Evolutionary conservation across 805 yeast genomes (phyloP).

Genomic region (Saccharomycopsis oosterbeekiorum): DNA sequence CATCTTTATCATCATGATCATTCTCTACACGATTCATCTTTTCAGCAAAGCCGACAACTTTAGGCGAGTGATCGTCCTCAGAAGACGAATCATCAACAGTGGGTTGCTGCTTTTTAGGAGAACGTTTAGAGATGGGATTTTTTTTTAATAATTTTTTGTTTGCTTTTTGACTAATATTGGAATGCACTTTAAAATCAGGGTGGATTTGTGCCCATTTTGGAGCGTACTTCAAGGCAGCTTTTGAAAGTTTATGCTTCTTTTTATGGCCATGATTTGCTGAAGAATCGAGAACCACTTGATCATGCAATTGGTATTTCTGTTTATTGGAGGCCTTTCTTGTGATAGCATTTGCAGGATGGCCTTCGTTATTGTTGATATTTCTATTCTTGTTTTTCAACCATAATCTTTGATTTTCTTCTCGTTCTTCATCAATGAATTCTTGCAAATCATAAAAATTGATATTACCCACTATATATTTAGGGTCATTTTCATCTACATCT

Average conservation of each 20-base stretch:
- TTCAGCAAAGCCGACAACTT: conserved; percentile 28
- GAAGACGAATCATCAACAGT: background rate
- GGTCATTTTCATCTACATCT: conserved; percentile 86
- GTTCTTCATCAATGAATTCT: conserved; percentile 58
- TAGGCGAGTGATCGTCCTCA: background rate
- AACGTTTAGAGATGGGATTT: background rate
- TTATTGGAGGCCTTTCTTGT: background rate
- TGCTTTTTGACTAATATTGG: background rate
- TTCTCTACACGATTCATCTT: conserved; percentile 21
- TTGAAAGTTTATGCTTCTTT: conserved; percentile 6
- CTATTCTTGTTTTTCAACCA: conserved; percentile 14
- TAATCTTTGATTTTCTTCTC: conserved; percentile 36
- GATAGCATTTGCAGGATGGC: background rate
- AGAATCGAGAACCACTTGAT: background rate
- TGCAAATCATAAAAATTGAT: conserved; percentile 89
- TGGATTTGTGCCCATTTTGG: conserved; percentile 12
- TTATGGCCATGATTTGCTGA: background rate
- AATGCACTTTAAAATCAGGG: background rate
- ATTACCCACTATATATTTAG: conserved; percentile 50
- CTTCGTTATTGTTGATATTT: background rate
- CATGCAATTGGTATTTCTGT: background rate
- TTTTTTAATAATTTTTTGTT: background rate
- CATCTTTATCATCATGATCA: background rate
- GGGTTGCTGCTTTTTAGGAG: background rate
- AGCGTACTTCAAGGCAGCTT: conserved; percentile 10